Conservation (phyloP, 2,329 filamentous ascomycete species). For the Tolypocladium tropicale region DNA sequence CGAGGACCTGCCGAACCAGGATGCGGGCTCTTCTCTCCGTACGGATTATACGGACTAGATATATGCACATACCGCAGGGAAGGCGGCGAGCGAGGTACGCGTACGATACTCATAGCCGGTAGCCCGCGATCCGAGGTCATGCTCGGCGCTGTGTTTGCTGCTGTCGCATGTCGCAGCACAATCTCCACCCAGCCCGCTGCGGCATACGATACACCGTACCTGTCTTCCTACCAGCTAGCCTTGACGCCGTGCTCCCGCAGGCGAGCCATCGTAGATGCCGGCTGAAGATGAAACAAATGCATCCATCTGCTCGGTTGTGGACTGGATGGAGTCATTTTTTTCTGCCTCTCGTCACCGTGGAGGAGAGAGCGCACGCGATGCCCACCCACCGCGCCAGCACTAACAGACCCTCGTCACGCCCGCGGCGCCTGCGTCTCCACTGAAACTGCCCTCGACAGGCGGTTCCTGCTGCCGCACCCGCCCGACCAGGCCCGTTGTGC, state of each 20-base stretch:
- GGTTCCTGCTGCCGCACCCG: background rate
- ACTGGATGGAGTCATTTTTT: background rate
- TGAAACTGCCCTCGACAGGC: too few species aligned
- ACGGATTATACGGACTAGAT: too few species aligned
- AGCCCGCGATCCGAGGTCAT: background rate
- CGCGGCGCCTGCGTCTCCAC: background rate
- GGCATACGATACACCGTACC: too few species aligned
- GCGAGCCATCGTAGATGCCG: background rate
- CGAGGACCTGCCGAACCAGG: too few species aligned
- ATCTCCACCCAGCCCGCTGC: background rate
- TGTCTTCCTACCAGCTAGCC: too few species aligned
- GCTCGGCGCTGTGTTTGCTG: background rate
- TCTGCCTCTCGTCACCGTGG: background rate
- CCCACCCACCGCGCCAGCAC: background rate
- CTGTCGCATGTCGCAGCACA: background rate
- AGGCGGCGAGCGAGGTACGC: background rate
- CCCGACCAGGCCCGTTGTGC: background rate
- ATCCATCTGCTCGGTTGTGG: background rate
- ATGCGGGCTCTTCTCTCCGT: too few species aligned
- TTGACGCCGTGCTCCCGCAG: background rate
- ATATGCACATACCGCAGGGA: background rate
- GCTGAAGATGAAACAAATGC: background rate
- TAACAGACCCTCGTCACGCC: background rate
- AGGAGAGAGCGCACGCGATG: background rate
- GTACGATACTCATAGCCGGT: background rate